Conservation (phyloP, 2,329 filamentous ascomycete genomes). For the Epichloe typhina region DNA sequence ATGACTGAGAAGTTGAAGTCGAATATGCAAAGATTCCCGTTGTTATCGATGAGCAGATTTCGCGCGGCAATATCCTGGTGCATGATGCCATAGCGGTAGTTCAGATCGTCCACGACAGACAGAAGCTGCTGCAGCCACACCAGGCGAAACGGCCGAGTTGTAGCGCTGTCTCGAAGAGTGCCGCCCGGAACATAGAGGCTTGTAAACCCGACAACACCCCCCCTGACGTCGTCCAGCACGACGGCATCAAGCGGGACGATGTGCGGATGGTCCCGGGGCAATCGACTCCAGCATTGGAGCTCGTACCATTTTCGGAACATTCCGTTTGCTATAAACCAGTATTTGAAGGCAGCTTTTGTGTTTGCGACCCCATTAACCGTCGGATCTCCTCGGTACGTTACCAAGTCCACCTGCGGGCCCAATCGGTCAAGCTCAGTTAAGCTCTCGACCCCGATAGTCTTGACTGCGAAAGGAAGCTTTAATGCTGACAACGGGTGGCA, state of each 20-base stretch:
- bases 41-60: slow-evolving; percentile 23
- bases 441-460: too few species aligned
- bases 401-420: too few species aligned
- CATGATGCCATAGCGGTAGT: slow-evolving; percentile 22
- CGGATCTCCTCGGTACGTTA: too few species aligned
- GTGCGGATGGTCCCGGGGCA: too few species aligned
- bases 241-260: slow-evolving; percentile 17
- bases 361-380: too few species aligned
- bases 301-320: too few species aligned
- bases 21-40: slow-evolving; percentile 21
- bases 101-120: slow-evolving; percentile 23
- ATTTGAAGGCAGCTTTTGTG: too few species aligned
- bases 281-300: too few species aligned
- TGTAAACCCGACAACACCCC: slow-evolving; percentile 13
- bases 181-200: slow-evolving; percentile 19
- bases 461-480: too few species aligned
- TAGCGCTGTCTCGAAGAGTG: slow-evolving; percentile 14
- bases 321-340: too few species aligned
- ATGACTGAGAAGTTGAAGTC: slow-evolving; percentile 20
- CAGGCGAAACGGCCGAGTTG: slow-evolving; percentile 18
- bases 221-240: slow-evolving; percentile 19
- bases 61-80: slow-evolving; percentile 25
- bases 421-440: too few species aligned
- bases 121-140: slow-evolving; percentile 24
- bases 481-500: too few species aligned